phyloP scores from a whole-genome alignment of 2,329 filamentous ascomycete species.

The Colletotrichum sp. region DNA sequence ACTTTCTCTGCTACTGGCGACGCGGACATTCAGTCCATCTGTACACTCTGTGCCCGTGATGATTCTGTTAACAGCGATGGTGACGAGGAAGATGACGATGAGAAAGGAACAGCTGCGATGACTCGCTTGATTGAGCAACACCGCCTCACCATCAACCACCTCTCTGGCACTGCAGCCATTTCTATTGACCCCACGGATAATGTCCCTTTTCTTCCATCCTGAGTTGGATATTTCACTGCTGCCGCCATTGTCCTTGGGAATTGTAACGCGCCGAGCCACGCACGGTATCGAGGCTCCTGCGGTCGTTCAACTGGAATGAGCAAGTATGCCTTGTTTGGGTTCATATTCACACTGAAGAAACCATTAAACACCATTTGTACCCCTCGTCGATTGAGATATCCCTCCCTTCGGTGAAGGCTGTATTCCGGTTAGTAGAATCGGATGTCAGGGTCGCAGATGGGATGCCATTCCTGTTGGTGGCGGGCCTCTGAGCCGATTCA shows the following conservation, averaged over 20 bases:
- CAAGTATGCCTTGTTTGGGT: neutral
- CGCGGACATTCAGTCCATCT: neutral
- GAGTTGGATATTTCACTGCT: neutral
- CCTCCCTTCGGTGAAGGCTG: neutral
- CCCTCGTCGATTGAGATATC: neutral
- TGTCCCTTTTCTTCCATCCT: too few relatives aligned
- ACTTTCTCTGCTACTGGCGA: neutral
- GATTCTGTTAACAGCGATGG: neutral
- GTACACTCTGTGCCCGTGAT: neutral
- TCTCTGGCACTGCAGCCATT: neutral
- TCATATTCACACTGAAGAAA: too few relatives aligned
- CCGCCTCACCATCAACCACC: neutral
- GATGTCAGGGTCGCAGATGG: neutral
- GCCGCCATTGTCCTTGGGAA: neutral
- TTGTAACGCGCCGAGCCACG: neutral
- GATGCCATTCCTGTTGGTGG: neutral
- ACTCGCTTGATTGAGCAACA: neutral
- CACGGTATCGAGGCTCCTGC: neutral
- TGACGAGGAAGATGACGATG: rapidly evolving
- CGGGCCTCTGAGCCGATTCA: neutral
- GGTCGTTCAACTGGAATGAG: neutral
- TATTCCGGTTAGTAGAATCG: neutral
- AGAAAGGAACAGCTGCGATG: neutral
- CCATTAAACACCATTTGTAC: too few relatives aligned
- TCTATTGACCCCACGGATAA: neutral